Conservation (phyloP, 306 rosid species). For the Cucurbita ficifolia region DNA sequence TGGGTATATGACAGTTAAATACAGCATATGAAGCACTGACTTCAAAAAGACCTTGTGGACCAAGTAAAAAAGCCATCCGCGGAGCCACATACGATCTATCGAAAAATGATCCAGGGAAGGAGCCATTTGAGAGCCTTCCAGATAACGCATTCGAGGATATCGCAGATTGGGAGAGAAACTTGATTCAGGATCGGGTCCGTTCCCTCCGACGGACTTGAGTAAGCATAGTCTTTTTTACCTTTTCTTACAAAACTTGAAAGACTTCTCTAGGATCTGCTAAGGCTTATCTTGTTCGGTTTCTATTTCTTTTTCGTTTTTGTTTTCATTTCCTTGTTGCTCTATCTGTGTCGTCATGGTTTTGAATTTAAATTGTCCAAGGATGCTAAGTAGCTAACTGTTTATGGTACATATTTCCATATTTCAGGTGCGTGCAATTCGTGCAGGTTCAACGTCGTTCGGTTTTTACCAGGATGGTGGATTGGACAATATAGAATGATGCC, state of each 20-base stretch:
- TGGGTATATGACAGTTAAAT: constrained; percentile 40
- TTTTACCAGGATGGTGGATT: neutral
- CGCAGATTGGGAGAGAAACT: constrained; percentile 79
- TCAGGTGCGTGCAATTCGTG: neutral
- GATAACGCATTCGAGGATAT: constrained; percentile 63
- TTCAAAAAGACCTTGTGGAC: constrained; percentile 84
- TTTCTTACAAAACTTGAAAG: neutral
- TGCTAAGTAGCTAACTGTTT: neutral
- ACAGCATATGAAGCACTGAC: constrained; percentile 62
- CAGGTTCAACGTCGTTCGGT: neutral
- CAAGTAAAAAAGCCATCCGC: constrained; percentile 59
- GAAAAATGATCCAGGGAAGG: constrained; percentile 75
- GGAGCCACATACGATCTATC: constrained; percentile 76
- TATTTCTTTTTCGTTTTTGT: neutral
- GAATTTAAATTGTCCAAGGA: neutral
- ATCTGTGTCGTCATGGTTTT: neutral
- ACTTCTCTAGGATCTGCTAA: neutral
- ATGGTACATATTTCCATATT: neutral
- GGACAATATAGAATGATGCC: neutral
- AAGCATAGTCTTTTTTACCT: neutral
- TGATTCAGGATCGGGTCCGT: constrained; percentile 48
- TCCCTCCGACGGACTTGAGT: constrained; percentile 63
- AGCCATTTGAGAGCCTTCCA: constrained; percentile 79
- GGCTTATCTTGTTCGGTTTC: neutral
- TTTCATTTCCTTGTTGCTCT: neutral